Evolutionary conservation across 2,329 filamentous ascomycete genomes (phyloP), one percentile per base, ranked within the genome.

Genomic region (Calonectria hawksworthii): DNA sequence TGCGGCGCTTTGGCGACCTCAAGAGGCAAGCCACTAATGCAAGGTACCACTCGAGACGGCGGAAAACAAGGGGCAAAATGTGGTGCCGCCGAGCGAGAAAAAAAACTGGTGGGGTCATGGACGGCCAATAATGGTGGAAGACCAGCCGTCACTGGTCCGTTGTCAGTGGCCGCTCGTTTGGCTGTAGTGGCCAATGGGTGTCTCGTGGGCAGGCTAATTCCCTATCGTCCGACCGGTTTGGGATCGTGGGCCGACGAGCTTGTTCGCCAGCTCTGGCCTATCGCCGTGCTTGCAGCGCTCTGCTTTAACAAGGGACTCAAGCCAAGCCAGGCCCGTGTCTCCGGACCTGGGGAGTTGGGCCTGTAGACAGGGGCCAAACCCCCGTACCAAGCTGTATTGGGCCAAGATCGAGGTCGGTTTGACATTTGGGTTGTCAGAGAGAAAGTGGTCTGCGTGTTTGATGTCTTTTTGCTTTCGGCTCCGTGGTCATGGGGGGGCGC

Each of bases 131-230:
- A 72, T 44, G 56, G 59, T 63, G 73, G 64, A 70, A 77, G 75
- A 79, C 73, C 78, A 52, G 61, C 73, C 78, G 76, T 80, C 76
- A 79, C 79, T 77, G 63, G 56, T 54, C 32, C 61, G 66, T 47
- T 51, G 28, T 71, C 61, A 77, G 66, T 78, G 79, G 75, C 30
- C 26, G 51, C 65, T 69, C 59, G 38, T 66, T 38, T 38, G 50
- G 68, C 56, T 65, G 68, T 41, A 51, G 44, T 64, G 44, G 47
- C 28, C 32, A 47, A 73, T 68, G 52, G 32, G 36, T 50, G 50
- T 71, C 68, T 54, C 52, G 64, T 66, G 64, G 59, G n/a, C 67
- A n/a, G 67, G 52, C 32, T 59, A 30, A 69, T 52, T 18, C 5
- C 16, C 34, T 18, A 61, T 61, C 14, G n/a, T 34, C 50, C 61